Conservation (phyloP, 2,329 filamentous ascomycete species). For the Pseudocercospora crystallina region DNA sequence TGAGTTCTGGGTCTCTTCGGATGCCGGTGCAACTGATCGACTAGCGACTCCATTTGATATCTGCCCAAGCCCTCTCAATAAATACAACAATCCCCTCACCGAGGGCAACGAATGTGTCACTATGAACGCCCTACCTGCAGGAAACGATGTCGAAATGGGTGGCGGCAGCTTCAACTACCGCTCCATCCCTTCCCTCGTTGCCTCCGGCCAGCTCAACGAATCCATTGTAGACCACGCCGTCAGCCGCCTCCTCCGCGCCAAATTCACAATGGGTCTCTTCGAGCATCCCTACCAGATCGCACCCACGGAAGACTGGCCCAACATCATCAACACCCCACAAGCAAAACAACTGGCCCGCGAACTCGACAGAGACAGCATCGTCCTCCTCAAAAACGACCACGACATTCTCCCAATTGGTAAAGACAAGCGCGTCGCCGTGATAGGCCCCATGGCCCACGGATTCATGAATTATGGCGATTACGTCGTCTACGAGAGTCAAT, state of each 20-base stretch:
- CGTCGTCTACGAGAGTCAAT: constrained; percentile 64
- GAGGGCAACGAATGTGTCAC: constrained; percentile 65
- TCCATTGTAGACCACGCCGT: constrained; percentile 66
- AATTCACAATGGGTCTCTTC: constrained; percentile 70
- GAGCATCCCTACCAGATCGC: constrained; percentile 67
- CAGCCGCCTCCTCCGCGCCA: constrained; percentile 62
- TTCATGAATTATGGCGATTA: constrained; percentile 76
- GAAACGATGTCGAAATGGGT: constrained; percentile 75
- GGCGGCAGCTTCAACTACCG: constrained; percentile 71
- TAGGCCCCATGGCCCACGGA: constrained; percentile 72
- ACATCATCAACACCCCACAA: constrained; percentile 62
- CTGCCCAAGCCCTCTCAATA: constrained; percentile 49
- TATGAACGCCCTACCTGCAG: constrained; percentile 62
- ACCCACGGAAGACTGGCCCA: constrained; percentile 53
- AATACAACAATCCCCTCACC: constrained; percentile 47
- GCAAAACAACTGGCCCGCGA: constrained; percentile 61
- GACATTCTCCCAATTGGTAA: constrained; percentile 64
- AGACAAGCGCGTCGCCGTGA: constrained; percentile 66
- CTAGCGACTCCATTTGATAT: constrained; percentile 64
- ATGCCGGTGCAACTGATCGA: constrained; percentile 70
- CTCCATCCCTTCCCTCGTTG: constrained; percentile 64
- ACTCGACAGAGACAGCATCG: constrained; percentile 67
- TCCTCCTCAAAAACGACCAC: constrained; percentile 70
- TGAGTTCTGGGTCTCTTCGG: constrained; percentile 65
- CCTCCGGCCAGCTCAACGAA: constrained; percentile 60